Evolutionary conservation across 176 grass and related monocot species (phyloP), one percentile per base, ranked within the genome.

Genomic region (Triticum timopheevii): DNA sequence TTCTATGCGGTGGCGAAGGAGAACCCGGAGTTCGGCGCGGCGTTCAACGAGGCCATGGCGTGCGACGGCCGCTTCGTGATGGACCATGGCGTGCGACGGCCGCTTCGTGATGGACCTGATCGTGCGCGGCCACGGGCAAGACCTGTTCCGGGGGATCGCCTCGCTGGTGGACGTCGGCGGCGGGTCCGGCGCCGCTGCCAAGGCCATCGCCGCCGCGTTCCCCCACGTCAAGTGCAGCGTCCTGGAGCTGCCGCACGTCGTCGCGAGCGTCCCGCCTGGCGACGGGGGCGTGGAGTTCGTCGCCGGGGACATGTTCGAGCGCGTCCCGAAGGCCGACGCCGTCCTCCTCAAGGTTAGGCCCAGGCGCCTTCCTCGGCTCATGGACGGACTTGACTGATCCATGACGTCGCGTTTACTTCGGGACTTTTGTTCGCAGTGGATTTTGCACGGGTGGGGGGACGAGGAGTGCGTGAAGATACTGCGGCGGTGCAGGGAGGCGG

Each of bases 91-190:
- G 2, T 90, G 84, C 71, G 82, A 92, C 83, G 85, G 85, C 5
- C 77, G 80, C 12, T 92, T 94, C 81, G 85, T 94, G 63, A 92
- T 83, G 47, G 87, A 90, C 65, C 78, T 88, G 80, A 67, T 92
- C 30, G 15, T 92, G 78, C 70, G 56, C 30, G 63, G 79, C 19
- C 73, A 86, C 47, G 10, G 73, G 23, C 30, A 42, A 17, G 74
- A 61, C 54, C 70, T 95, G 69, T 92, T 95, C 61, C 80, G 77
- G 39, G 90, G 73, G 16, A 61, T 92, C 34, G 38, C 77, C 35
- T 88, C 90, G 23, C 76, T 95, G 73, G 82, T 95, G 33, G 91
- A 95, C 83, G 86, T 93, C 9, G 84, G 89, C 23, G 91, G 91
- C 2, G 81, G 84, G 64, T 83, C 80, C 2, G 86, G 84, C 3